Percentiles rank a stretch among this genome's conserved stretches.
These are phyloP conservation scores for Taphrina pruni DNA, from an alignment of 1,139 yeast species.

Conservation along the genomic window DNA sequence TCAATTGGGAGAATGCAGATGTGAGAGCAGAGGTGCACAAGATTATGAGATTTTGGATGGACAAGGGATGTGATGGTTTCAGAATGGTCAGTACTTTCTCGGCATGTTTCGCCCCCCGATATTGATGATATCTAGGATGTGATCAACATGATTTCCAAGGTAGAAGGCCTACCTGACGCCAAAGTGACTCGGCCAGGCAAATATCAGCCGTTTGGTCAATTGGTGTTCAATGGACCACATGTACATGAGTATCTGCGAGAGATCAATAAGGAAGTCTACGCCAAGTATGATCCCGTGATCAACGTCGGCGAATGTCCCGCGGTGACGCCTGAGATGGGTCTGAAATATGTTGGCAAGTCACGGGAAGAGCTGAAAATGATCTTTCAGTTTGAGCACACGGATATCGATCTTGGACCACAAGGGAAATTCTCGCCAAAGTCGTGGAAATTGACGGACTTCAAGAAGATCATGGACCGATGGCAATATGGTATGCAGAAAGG, in stretches of 20 bases:
- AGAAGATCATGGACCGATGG: constrained; percentile 54
- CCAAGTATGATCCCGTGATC: constrained; percentile 51
- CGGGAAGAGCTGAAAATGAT: constrained; percentile 62
- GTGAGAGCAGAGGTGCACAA: constrained; percentile 61
- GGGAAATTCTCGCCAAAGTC: constrained; percentile 53
- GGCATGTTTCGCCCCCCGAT: neutral
- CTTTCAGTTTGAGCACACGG: constrained; percentile 57
- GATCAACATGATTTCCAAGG: constrained; percentile 63
- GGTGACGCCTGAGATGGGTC: constrained; percentile 53
- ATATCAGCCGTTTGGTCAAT: constrained; percentile 55
- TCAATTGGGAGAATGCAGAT: constrained; percentile 65
- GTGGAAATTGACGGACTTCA: constrained; percentile 56
- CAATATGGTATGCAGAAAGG: constrained; percentile 57
- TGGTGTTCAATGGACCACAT: constrained; percentile 59
- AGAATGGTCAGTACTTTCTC: constrained; percentile 52
- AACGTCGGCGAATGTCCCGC: constrained; percentile 66
- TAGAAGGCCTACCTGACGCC: constrained; percentile 59
- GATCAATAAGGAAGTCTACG: constrained; percentile 53
- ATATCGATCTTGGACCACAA: constrained; percentile 56
- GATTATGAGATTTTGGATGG: constrained; percentile 62
- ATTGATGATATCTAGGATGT: constrained; percentile 52
- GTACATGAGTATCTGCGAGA: constrained; percentile 66
- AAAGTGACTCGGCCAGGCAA: constrained; percentile 57
- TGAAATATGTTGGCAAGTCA: constrained; percentile 59
- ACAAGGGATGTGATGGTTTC: constrained; percentile 65